These are phyloP conservation scores for Balakata baccata DNA, from an alignment of 345 rosid species.

Conservation along the genomic window DNA sequence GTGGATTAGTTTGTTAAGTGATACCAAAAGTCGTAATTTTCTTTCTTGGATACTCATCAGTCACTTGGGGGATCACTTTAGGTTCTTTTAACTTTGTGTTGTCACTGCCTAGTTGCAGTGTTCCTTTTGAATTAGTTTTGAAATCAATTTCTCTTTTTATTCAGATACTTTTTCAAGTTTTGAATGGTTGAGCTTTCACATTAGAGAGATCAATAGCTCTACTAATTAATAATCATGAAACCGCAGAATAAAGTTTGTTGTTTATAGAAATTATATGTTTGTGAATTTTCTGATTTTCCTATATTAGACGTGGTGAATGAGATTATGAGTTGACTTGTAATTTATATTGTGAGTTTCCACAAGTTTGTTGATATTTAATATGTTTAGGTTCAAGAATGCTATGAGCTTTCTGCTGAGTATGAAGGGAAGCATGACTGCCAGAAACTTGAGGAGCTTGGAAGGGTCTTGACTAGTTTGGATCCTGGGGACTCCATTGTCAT, in stretches of 20 bases:
- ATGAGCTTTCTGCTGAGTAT: conserved; percentile 92
- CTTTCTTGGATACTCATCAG: not conserved
- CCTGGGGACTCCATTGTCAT: conserved; percentile 94
- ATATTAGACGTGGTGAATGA: conserved; percentile 54
- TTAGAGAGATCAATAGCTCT: not conserved
- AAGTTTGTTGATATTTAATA: conserved; percentile 4
- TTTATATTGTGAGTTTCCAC: conserved; percentile 3
- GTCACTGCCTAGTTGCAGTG: not conserved
- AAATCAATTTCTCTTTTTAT: not conserved
- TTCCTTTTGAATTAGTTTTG: not conserved
- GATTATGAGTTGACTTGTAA: not conserved
- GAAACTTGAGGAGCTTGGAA: conserved; percentile 90
- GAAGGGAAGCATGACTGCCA: conserved; percentile 70
- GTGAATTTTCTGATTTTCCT: not conserved
- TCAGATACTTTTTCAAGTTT: no score
- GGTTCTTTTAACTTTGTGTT: not conserved
- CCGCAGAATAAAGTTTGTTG: not conserved
- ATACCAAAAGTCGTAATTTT: not conserved
- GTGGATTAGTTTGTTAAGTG: not conserved
- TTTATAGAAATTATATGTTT: not conserved
- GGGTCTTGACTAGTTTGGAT: conserved; percentile 77
- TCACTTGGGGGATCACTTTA: not conserved
- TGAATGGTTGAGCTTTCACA: not conserved
- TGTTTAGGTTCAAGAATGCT: conserved; percentile 83
- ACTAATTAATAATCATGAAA: not conserved